Conservation (phyloP, 352 stramenopile species). For the Pythium graminicola region DNA sequence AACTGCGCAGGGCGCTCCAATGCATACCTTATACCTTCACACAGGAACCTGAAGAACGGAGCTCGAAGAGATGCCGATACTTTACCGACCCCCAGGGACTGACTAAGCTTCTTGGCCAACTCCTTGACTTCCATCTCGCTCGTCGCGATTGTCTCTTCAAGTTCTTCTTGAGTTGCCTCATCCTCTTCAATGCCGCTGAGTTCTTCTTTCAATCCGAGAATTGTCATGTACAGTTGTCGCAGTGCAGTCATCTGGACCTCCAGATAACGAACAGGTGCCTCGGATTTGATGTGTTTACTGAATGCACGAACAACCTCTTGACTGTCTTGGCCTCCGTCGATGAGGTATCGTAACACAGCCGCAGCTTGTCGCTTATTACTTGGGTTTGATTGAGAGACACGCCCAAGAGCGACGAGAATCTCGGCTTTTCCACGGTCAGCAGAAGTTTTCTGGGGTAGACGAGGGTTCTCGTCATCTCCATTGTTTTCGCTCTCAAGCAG, state of each 20-base stretch:
- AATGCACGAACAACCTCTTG: constrained; percentile 77
- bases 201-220: constrained; percentile 63
- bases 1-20: constrained; percentile 55
- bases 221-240: constrained; percentile 54
- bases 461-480: constrained; percentile 21
- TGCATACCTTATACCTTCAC: constrained; percentile 71
- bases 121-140: constrained; percentile 55
- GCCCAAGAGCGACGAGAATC: constrained; percentile 60
- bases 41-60: constrained; percentile 77
- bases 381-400: constrained; percentile 73
- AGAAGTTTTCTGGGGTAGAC: constrained; percentile 1
- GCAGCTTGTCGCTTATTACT: constrained; percentile 76
- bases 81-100: constrained; percentile 77
- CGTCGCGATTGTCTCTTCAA: constrained; percentile 46
- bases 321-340: constrained; percentile 37
- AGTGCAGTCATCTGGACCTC: constrained; percentile 86
- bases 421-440: constrained; percentile 46
- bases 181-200: constrained; percentile 27
- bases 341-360: constrained; percentile 61
- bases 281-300: constrained; percentile 65
- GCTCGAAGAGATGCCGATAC: constrained; percentile 49
- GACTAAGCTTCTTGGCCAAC: constrained; percentile 71
- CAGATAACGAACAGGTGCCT: constrained; percentile 72
- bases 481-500: constrained; percentile 45
- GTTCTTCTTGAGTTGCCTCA: constrained; percentile 39